Evolutionary conservation across 1,139 yeast genomes (phyloP), one percentile per base, ranked within the genome.

Genomic region (Meyerozyma elateridarum): DNA sequence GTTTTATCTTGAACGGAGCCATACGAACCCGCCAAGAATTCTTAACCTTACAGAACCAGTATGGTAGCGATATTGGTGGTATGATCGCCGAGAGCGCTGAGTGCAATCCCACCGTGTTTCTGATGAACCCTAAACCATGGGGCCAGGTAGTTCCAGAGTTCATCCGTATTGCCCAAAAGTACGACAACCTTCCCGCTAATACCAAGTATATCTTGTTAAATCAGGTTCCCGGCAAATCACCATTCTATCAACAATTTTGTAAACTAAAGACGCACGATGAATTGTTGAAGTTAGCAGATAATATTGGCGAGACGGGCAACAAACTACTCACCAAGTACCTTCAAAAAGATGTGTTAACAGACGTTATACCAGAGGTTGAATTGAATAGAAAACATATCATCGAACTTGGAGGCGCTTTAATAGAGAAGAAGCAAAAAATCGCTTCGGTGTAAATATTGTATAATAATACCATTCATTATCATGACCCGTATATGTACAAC

Each of bases 1-100:
- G 84, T 8, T 73, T 93, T 41, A 74, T 84, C 3, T 76, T 89
- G 25, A 91, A 91, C 52, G 98, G 98, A 2, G 85, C 76, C 21
- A 61, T 91, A 6, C 64, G 61, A 36, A 66, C 74, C 28, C 61
- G 78, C 25, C 42, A 52, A 8, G 93, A 89, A 39, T 75, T 73
- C 41, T 42, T 49, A n/a, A 59, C 61, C 20, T 49, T 89, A 29
- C 79, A 76, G 44, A 45, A 56, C 6, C 58, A 58, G 15, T 76
- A 73, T 48, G 77, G 79, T 0, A 61, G 68, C 2, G 73, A 73
- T 36, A 44, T 81, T 9, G 95, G 97, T 2, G 91, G 87, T 6
- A 91, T 91, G 98, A 79, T 89, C 44, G 98, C 96, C 1, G 84
- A 88, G 31, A 77, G 79, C 20, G 97, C 96, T 0, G 97, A 91